Conservation (phyloP, 164 flowering plant genomes). For the Dillenia suffruticosa region DNA sequence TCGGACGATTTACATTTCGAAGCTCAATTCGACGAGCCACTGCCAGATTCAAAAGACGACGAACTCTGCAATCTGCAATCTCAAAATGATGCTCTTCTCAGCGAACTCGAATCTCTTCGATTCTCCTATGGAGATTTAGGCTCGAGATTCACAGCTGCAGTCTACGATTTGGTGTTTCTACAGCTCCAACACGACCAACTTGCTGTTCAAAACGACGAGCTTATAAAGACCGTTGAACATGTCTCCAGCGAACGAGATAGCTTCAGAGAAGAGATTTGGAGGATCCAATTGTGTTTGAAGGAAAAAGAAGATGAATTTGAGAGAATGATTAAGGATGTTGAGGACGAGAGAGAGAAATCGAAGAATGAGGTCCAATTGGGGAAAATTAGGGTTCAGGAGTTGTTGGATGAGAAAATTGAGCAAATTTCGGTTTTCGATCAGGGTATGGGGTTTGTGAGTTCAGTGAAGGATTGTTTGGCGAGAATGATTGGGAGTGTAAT, state of each 20-base stretch:
- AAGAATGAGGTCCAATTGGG: slow-evolving; percentile 14
- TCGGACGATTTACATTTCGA: no score
- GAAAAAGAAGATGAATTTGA: slow-evolving; percentile 19
- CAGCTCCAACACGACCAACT: slow-evolving; percentile 25
- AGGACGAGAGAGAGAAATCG: slow-evolving; percentile 10
- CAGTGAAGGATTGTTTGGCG: slow-evolving; percentile 29
- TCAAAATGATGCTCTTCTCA: slow-evolving; percentile 17
- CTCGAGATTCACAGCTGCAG: slow-evolving; percentile 18
- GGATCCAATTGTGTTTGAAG: slow-evolving; percentile 11
- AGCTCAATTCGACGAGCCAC: no score
- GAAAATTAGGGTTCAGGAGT: slow-evolving; percentile 12
- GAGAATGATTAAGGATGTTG: slow-evolving; percentile 12
- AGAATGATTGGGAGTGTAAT: slow-evolving; percentile 30
- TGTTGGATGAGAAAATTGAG: slow-evolving; percentile 18
- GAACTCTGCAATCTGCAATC: slow-evolving; percentile 3
- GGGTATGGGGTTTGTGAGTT: slow-evolving; percentile 14
- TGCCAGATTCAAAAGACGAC: not conserved
- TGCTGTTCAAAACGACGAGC: slow-evolving; percentile 6
- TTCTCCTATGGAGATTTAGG: slow-evolving; percentile 11
- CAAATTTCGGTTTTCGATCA: slow-evolving; percentile 10
- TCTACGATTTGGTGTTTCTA: slow-evolving; percentile 11
- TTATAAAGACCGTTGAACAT: slow-evolving; percentile 13
- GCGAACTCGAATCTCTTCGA: slow-evolving; percentile 28
- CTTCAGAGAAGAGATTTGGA: slow-evolving; percentile 14
- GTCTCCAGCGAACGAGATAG: slow-evolving; percentile 25